Base-by-base conservation (phyloP, 352 stramenopile species). In the Phytopythium cucurbitacearum region DNA sequence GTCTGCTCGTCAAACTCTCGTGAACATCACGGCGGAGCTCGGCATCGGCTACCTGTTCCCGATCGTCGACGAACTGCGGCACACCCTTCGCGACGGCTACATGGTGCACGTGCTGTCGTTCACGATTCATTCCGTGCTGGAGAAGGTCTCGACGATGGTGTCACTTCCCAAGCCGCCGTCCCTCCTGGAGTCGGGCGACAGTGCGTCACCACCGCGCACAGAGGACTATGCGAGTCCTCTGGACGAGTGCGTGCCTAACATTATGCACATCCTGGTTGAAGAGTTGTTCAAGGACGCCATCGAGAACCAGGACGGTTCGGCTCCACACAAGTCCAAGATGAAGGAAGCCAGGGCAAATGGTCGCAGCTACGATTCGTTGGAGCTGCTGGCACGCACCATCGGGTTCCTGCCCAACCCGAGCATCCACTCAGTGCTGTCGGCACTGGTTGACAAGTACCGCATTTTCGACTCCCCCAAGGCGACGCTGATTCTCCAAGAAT, bases 11-110 rank as follows among this genome's bases (percentile, higher is more conserved):
- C 80, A 82, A 11, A 98, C 96, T 16, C 80, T 99, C 8, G 88
- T 97, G 40, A 95, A 96, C 65, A 98, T 99, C 57, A 90, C 90
- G 33, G 75, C 88, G 38, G 87, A 95, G 39, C 76, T 99, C 47
- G 89, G 87, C 10, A 73, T 86, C 9, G 64, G 65, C 37, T 96
- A 95, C 59, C 66, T 98, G 35, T 53, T 85, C n/a, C 80, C 84
- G 5, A 83, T 96, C 44, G 79, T 96, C 0, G 65, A 90, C 33
- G 84, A 96, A 61, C 77, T 96, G 39, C 80, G 85, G 9, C 80
- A 92, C 48, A 89, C 84, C 38, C 66, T 96, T 7, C 74, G 80
- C 41, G 83, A 93, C 49, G 80, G 82, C 33, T 94, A 91, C 58
- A 92, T 92, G 76, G 73, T 91, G 11, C 84, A 92, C 38, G 85